Conservation (phyloP, 768 basidiomycete genomes). For the Naematelia encephala region DNA sequence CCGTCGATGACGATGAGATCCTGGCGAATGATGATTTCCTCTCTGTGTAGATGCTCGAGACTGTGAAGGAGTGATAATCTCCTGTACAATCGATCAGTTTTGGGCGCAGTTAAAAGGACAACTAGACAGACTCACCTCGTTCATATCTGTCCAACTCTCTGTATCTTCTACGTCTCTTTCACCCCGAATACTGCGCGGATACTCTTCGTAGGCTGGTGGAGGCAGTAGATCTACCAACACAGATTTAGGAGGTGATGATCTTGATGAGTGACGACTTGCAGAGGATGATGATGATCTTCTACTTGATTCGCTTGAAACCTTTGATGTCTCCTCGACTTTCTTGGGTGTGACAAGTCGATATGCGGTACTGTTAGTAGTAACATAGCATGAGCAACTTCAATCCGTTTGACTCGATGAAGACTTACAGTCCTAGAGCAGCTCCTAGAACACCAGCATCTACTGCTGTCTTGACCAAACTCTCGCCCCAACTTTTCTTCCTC, state of each 20-base stretch:
- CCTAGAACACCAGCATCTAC: conserved; percentile 6
- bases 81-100: neutral
- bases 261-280: conserved; percentile 7
- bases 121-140: too few relatives aligned
- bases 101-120: too few relatives aligned
- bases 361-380: neutral
- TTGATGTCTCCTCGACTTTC: neutral
- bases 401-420: too few relatives aligned
- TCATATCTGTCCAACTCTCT: too few relatives aligned
- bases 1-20: neutral
- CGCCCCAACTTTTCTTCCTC: conserved; percentile 10
- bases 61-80: neutral
- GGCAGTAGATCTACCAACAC: neutral
- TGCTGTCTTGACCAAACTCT: conserved; percentile 5
- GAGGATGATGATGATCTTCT: too few relatives aligned
- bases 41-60: neutral
- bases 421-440: conserved; percentile 9
- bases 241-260: too few relatives aligned
- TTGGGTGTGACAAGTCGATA: neutral
- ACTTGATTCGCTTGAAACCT: neutral
- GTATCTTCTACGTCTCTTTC: too few relatives aligned
- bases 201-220: neutral
- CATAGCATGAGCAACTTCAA: too few relatives aligned
- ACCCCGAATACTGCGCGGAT: too few relatives aligned
- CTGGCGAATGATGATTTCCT: neutral